phyloP scores from a whole-genome alignment of 257 asterid species.

The Solanum boliviense region DNA sequence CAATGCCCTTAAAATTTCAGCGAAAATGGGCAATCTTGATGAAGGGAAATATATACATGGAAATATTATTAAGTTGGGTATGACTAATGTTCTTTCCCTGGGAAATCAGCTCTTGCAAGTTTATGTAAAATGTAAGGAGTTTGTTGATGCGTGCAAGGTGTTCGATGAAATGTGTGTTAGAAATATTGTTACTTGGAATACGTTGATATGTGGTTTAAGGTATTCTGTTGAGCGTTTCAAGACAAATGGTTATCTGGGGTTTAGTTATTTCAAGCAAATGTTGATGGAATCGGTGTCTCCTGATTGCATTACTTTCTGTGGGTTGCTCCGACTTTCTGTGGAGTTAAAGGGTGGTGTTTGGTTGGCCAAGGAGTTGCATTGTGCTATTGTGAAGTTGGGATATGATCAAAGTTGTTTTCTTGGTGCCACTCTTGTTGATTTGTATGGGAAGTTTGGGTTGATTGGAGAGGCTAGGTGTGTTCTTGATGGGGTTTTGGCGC shows the following conservation, averaged over 20 bases:
- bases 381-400: slow-evolving; percentile 13
- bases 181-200: slow-evolving; percentile 12
- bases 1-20: slow-evolving; percentile 3
- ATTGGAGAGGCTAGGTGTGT: slow-evolving; percentile 19
- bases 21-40: slow-evolving; percentile 3
- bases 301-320: slow-evolving; percentile 16
- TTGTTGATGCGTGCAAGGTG: slow-evolving; percentile 3
- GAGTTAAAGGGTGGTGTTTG: neutral
- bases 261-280: slow-evolving; percentile 13
- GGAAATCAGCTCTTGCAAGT: slow-evolving; percentile 8
- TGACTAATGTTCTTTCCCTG: neutral
- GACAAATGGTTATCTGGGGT: neutral
- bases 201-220: slow-evolving; percentile 8
- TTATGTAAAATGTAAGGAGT: slow-evolving; percentile 1
- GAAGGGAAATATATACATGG: slow-evolving; percentile 9
- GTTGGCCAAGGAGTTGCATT: slow-evolving; percentile 12
- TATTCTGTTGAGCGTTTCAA: neutral
- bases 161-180: slow-evolving; percentile 13
- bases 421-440: slow-evolving; percentile 15
- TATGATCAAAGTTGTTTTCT: slow-evolving; percentile 6
- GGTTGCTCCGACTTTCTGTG: slow-evolving; percentile 9
- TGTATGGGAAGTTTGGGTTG: slow-evolving; percentile 19
- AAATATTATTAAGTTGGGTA: slow-evolving; percentile 7
- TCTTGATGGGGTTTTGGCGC: slow-evolving; percentile 3
- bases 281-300: slow-evolving; percentile 11